Base-by-base conservation (phyloP, 257 asterid species). In the Thymus mandschuricus region DNA sequence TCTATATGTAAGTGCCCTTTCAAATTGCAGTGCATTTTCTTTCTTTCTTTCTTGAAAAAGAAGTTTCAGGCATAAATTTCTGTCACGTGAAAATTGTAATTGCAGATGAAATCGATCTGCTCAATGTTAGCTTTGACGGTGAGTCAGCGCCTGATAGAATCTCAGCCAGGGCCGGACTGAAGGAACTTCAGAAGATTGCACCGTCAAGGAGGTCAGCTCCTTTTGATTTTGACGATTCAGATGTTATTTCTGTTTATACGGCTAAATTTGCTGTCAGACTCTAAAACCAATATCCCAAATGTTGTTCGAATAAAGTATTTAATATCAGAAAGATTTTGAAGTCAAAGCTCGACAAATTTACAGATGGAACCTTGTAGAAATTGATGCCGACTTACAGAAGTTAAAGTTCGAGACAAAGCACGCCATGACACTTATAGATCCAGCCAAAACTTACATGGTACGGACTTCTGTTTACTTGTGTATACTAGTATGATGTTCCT, bases 361-460 rank as follows among this genome's bases (percentile, higher is more conserved):
- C 95, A 94, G 99, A 83, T 91, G 99, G 99, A 94, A 89, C 82
- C 97, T 91, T 74, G 79, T 94, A 60, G 98, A 94, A 82, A 88
- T 91, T 79, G 92, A 91, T 79, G 96, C 99, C 60, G 93, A 91
- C 75, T 86, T 94, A 68, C 78, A 33, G 76, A 86, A 82, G 76
- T 77, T 89, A 78, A 83, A 86, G 64, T 72, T 83, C 21, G 98
- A 94, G 83, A 86, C 83, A 45, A 83, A 86, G 84, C 98, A 83
- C 81, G 99, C 91, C 78, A 84, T 78, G 88, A 58, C 96, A 64
- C 96, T 94, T 50, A 91, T 94, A 76, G 80, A 83, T 83, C 99
- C 99, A 68, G 85, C 98, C 51, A 86, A 88, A 66, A 94, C 99
- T 73, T 94, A 88, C 84, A 94, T 94, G 99, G 99, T 94, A 88